Percentiles rank a stretch among this genome's conserved stretches.
Conservation (phyloP, 352 stramenopile genomes). For the Pythium scleroteichum region DNA sequence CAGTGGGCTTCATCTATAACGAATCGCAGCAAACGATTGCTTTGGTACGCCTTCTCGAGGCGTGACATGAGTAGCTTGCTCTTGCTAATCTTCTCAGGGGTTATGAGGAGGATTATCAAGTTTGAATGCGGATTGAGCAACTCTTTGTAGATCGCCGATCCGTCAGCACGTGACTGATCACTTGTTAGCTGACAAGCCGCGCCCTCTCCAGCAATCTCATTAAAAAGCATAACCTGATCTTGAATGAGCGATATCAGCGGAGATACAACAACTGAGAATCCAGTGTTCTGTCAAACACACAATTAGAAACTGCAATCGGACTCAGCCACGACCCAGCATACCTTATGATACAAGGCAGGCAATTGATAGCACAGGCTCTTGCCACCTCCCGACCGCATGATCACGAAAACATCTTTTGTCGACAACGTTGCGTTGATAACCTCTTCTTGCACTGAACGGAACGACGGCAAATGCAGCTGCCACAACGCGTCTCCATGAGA, state of each 20-base stretch:
- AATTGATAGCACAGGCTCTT: constrained; percentile 92
- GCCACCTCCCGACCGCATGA: constrained; percentile 90
- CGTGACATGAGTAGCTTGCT: constrained; percentile 88
- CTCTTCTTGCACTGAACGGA: constrained; percentile 88
- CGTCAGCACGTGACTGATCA: constrained; percentile 54
- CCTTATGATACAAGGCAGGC: constrained; percentile 65
- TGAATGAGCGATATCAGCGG: constrained; percentile 93
- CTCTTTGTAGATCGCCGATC: constrained; percentile 70
- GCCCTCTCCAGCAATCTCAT: constrained; percentile 58
- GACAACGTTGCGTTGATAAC: constrained; percentile 92
- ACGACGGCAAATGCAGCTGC: constrained; percentile 80
- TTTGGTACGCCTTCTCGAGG: constrained; percentile 89
- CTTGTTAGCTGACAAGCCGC: constrained; percentile 51
- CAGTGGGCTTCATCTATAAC: constrained; percentile 93
- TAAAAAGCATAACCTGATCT: constrained; percentile 91
- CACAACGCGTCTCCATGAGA: neutral
- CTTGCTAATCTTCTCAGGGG: constrained; percentile 92
- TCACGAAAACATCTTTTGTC: constrained; percentile 88
- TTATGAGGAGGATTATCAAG: constrained; percentile 90
- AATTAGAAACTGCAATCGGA: neutral
- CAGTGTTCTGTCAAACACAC: constrained; percentile 34
- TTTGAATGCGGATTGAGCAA: constrained; percentile 63
- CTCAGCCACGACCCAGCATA: constrained; percentile 25
- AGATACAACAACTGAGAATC: constrained; percentile 91
- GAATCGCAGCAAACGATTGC: constrained; percentile 83